Evolutionary conservation across 805 yeast genomes (phyloP).

Genomic region (Kodamaea restingae): DNA sequence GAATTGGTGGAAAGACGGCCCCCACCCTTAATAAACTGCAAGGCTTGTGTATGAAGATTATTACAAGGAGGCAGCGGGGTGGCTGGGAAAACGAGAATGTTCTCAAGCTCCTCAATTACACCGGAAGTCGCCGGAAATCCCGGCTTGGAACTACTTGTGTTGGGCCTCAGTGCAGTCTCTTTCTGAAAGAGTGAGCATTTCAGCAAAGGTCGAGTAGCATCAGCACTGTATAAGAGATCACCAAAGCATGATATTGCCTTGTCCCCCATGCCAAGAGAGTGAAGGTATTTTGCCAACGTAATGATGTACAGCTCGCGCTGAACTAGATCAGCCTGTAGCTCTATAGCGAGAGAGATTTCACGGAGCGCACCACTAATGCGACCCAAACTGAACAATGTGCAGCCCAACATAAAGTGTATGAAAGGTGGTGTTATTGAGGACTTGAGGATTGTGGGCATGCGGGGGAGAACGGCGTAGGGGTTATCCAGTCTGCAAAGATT

Average conservation of each 20-base stretch:
- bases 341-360: slow-evolving; percentile 24
- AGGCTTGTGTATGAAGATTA: slow-evolving; percentile 22
- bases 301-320: slow-evolving; percentile 15
- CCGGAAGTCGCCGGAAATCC: background rate
- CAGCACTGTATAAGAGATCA: slow-evolving; percentile 8
- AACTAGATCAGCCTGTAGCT: slow-evolving; percentile 14
- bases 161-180: background rate
- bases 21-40: slow-evolving; percentile 11
- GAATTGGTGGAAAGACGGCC: slow-evolving; percentile 18
- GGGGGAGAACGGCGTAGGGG: slow-evolving; percentile 16
- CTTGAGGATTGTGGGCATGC: slow-evolving; percentile 10
- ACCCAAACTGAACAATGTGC: slow-evolving; percentile 22
- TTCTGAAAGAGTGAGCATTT: background rate
- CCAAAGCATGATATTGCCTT: slow-evolving; percentile 13
- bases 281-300: slow-evolving; percentile 17
- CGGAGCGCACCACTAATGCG: slow-evolving; percentile 21
- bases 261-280: slow-evolving; percentile 12
- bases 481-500: slow-evolving; percentile 12
- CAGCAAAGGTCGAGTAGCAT: background rate
- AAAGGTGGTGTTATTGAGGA: slow-evolving; percentile 4
- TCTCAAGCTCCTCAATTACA: background rate
- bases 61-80: background rate
- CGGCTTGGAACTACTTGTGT: background rate
- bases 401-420: slow-evolving; percentile 4
- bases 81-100: background rate